phyloP scores from a whole-genome alignment of 139 green algal species.

The Astrephomene gubernaculifera region DNA sequence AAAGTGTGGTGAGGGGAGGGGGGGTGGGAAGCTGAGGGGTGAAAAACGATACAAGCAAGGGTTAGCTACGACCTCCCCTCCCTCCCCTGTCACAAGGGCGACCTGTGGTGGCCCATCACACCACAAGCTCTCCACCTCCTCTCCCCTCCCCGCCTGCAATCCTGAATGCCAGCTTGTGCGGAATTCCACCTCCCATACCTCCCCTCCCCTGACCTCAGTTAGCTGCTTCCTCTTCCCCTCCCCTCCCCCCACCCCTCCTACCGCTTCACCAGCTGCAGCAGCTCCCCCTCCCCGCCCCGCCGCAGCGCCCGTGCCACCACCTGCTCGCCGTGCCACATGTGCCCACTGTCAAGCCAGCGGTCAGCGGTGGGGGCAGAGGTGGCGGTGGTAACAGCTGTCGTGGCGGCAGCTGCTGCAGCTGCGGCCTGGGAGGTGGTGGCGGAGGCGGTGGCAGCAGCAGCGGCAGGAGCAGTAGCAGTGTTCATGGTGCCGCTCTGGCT shows the following conservation, averaged over 20 bases:
- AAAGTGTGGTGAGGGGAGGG: neutral
- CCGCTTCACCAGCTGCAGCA: conserved; percentile 65
- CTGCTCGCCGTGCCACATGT: conserved; percentile 76
- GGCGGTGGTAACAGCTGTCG: neutral
- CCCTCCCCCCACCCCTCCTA: neutral
- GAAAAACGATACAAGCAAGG: too few species aligned
- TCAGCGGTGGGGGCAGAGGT: neutral
- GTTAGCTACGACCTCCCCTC: too few species aligned
- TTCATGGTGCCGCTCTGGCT: too few species aligned
- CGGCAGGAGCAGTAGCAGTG: neutral
- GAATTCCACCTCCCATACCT: too few species aligned
- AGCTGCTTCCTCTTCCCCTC: neutral
- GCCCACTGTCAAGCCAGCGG: conserved; percentile 53
- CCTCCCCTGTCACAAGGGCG: too few species aligned
- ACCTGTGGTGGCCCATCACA: too few species aligned
- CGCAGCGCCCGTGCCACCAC: conserved; percentile 65
- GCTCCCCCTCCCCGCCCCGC: conserved; percentile 61
- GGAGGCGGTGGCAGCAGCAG: neutral
- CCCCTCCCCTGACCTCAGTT: neutral
- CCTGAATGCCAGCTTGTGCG: too few species aligned
- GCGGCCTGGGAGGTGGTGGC: neutral
- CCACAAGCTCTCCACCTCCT: too few species aligned
- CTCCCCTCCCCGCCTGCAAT: too few species aligned
- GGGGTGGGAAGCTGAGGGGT: too few species aligned
- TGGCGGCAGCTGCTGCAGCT: neutral